A percentile compares a stretch with the other conserved stretches of the same genome.
Evolutionary conservation across 768 basidiomycete species (phyloP).

Genomic region (Pleurotus tuber-regium): DNA sequence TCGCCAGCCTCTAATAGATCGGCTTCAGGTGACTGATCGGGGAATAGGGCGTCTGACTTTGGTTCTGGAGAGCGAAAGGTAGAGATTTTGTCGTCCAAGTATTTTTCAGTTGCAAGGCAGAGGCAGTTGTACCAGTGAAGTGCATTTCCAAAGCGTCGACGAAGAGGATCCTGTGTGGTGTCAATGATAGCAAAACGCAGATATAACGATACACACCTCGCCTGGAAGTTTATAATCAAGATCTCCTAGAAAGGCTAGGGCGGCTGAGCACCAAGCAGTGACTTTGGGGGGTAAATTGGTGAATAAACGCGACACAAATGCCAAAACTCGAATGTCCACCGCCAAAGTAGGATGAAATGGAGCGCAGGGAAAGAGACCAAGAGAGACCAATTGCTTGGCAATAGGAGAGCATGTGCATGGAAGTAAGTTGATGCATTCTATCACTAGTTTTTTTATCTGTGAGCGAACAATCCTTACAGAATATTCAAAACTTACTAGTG

Average conservation of each 20-base stretch:
- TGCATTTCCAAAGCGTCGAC: slow-evolving; percentile 21
- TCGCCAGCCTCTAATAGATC: neutral
- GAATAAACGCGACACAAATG: slow-evolving; percentile 25
- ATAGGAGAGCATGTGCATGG: slow-evolving; percentile 16
- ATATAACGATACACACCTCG: slow-evolving; percentile 13
- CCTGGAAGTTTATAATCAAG: slow-evolving; percentile 20
- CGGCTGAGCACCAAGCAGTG: slow-evolving; percentile 24
- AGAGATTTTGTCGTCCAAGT: slow-evolving; percentile 13
- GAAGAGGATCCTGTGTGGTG: slow-evolving; percentile 25
- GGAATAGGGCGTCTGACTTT: no score
- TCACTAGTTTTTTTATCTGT: neutral
- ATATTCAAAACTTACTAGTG: neutral
- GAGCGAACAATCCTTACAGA: neutral
- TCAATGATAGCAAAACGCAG: no score
- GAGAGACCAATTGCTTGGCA: slow-evolving; percentile 20
- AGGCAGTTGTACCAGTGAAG: slow-evolving; percentile 25
- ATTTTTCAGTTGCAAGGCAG: no score
- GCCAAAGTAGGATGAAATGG: slow-evolving; percentile 28
- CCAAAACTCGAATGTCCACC: slow-evolving; percentile 27
- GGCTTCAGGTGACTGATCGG: no score
- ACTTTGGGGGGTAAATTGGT: slow-evolving; percentile 23
- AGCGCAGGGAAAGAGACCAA: slow-evolving; percentile 25
- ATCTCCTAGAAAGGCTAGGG: slow-evolving; percentile 21
- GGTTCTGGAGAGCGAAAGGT: neutral
- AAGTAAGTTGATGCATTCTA: slow-evolving; percentile 9